phyloP scores from a whole-genome alignment of 768 basidiomycete species.

The Suillus hirtellus region DNA sequence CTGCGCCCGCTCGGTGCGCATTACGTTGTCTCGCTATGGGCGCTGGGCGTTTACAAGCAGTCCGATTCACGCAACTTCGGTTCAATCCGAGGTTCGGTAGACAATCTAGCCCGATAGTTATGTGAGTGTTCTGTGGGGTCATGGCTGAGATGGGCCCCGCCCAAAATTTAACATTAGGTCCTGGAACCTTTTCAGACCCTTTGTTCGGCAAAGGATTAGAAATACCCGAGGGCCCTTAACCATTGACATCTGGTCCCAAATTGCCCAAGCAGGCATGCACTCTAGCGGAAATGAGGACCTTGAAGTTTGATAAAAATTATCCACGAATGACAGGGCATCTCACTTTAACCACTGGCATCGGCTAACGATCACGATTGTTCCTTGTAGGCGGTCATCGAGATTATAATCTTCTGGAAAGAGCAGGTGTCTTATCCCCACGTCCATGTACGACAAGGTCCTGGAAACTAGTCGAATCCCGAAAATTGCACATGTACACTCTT shows the following conservation, averaged over 20 bases:
- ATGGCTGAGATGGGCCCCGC: conserved; percentile 47
- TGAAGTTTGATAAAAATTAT: conserved; percentile 42
- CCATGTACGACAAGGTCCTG: not conserved
- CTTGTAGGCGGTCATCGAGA: not conserved
- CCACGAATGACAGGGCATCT: conserved; percentile 39
- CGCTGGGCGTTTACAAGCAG: conserved; percentile 34
- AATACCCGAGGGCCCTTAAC: not conserved
- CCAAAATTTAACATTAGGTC: conserved; percentile 43
- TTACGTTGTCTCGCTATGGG: conserved; percentile 32
- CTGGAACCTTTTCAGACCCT: conserved; percentile 32
- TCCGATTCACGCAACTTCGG: conserved; percentile 36
- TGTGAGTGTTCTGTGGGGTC: conserved; percentile 32
- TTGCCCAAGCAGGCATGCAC: conserved; percentile 46
- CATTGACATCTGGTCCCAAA: conserved; percentile 47
- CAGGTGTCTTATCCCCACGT: not conserved
- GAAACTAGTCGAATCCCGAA: not conserved
- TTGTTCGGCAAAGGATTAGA: not conserved
- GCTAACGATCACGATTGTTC: conserved; percentile 41
- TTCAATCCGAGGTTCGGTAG: conserved; percentile 44
- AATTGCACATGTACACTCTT: not conserved
- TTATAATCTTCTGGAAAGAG: not conserved
- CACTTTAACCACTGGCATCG: conserved; percentile 36
- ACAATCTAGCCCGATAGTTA: conserved; percentile 33
- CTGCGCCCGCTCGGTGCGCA: conserved; percentile 24
- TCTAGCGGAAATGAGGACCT: conserved; percentile 38